Conservation (phyloP, 306 rosid species). For the Datisca glomerata region DNA sequence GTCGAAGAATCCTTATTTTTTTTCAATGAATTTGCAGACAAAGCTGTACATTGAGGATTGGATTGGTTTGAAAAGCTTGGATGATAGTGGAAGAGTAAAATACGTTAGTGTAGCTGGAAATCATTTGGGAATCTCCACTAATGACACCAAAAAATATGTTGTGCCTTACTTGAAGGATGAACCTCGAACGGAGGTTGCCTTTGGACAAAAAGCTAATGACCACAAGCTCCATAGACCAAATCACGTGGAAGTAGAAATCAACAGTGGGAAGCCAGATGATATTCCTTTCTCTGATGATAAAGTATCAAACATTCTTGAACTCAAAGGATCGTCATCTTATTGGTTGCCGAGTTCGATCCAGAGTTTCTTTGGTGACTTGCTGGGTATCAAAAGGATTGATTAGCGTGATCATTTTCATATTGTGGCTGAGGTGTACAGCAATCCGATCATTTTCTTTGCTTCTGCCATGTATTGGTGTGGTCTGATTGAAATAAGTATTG, state of each 20-base stretch:
- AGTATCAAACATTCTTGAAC: too few species aligned
- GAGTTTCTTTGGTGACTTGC: too few species aligned
- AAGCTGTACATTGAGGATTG: slow-evolving; percentile 48
- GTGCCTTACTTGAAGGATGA: slow-evolving; percentile 33
- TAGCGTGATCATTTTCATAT: too few species aligned
- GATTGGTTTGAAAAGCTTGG: slow-evolving; percentile 54
- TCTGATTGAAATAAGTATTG: too few species aligned
- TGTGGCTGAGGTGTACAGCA: too few species aligned
- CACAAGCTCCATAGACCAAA: neutral
- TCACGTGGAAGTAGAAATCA: neutral
- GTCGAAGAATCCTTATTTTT: neutral
- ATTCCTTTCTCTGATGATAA: too few species aligned
- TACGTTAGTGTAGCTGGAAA: slow-evolving; percentile 40
- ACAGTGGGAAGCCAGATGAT: too few species aligned
- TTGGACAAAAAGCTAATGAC: neutral
- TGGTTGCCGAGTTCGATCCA: too few species aligned
- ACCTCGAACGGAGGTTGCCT: slow-evolving; percentile 6
- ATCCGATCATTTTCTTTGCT: too few species aligned
- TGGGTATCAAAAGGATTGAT: too few species aligned
- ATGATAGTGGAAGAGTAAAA: slow-evolving; percentile 40
- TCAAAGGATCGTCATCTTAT: too few species aligned
- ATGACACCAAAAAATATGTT: slow-evolving; percentile 30
- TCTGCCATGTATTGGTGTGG: too few species aligned
- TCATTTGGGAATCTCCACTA: slow-evolving; percentile 31
- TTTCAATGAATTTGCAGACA: slow-evolving; percentile 30